Conservation (phyloP, 495 filamentous ascomycete genomes). For the Saxophila tyrrhenica region DNA sequence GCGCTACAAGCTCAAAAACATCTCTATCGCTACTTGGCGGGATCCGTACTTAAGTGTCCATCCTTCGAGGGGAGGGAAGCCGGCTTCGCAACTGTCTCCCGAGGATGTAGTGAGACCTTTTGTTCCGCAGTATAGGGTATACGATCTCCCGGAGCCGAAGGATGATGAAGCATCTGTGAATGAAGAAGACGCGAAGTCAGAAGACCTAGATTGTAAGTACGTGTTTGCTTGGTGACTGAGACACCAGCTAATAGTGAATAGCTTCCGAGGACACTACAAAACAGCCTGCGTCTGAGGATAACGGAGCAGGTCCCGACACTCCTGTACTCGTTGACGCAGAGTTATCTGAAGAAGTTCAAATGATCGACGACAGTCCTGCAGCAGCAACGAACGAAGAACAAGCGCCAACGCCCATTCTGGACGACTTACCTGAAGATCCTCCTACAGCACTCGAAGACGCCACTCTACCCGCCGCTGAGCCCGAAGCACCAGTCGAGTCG, state of each 20-base stretch:
- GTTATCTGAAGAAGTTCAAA: not conserved
- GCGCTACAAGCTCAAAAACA: slow-evolving; percentile 9
- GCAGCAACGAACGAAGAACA: not conserved
- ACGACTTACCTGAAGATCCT: no score
- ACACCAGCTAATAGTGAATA: not conserved
- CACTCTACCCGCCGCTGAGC: no score
- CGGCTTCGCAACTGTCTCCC: not conserved
- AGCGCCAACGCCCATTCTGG: no score
- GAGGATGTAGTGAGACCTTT: slow-evolving; percentile 3
- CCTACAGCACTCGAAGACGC: no score
- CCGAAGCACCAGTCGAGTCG: no score
- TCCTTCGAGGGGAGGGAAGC: slow-evolving; percentile 6
- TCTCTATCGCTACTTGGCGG: slow-evolving; percentile 15
- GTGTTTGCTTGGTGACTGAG: not conserved
- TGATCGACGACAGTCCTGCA: not conserved
- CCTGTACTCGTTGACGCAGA: not conserved
- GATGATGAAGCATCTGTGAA: slow-evolving; percentile 15
- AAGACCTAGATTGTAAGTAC: not conserved
- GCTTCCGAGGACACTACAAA: not conserved
- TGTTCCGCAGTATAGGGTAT: slow-evolving; percentile 10
- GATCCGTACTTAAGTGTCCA: slow-evolving; percentile 5
- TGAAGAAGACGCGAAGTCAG: not conserved
- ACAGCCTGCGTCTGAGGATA: not conserved
- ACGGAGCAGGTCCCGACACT: not conserved
- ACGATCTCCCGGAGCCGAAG: slow-evolving; percentile 9